Evolutionary conservation across 257 asterid species (phyloP), one percentile per base, ranked within the genome.

Genomic region (Gardenia jasminoides): DNA sequence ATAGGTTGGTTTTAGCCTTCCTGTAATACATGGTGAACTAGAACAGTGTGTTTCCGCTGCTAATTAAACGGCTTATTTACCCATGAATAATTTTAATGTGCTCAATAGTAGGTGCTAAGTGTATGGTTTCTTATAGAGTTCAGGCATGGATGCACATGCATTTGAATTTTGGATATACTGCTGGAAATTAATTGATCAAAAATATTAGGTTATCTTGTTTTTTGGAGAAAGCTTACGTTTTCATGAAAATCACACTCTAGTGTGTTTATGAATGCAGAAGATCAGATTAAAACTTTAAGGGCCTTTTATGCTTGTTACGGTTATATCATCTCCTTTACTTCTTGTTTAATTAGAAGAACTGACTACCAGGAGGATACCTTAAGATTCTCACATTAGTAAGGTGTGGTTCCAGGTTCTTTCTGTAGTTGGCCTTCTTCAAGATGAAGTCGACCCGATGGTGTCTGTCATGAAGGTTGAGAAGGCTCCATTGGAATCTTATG

Each of bases 381-480:
- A 52, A 43, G n/a, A 75, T 17, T 68, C 74, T 76, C 68, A 61
- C 39, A 7, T 17, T 66, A 5, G 30, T 26, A 43, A n/a, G 5
- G 4, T 30, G 26, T 83, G 70, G 74, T 61, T 86, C 78, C 91
- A 94, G 97, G 97, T 94, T 72, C 97, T 92, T 70, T 94, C 98
- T 74, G 98, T 94, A 76, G 97, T 92, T 72, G 97, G 98, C 73
- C 92, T 94, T 82, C 97, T 94, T 65, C 98, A 94, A 84, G 97
- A 94, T 82, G 98, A 92, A 5, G 97, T 92, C 15, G 98, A 94
- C 67, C 98, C 97, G 70, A 91, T 92, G 97, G 98, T 94, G 47
- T 94, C 98, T 17, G 97, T 94, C n/a, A 94, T 92, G 98, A 94
- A 94, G 85, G 98, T 94, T 70, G 98, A 94, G 88, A 94, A 94